Evolutionary conservation across 2,329 filamentous ascomycete species (phyloP).

Genomic region (Gliomastix tumulicola): DNA sequence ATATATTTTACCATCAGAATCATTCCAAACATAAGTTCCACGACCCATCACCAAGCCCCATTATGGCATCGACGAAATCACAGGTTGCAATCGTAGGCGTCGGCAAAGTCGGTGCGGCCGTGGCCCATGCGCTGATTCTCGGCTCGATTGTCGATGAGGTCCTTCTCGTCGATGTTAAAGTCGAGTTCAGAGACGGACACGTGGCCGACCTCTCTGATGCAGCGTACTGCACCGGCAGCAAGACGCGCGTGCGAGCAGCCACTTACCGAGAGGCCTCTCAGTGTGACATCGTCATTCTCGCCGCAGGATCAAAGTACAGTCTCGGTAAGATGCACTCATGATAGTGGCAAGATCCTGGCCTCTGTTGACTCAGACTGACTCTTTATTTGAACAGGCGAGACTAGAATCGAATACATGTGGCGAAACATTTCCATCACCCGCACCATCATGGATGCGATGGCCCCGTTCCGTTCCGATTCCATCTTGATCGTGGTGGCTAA

Average conservation of each 20-base stretch:
- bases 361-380: not conserved
- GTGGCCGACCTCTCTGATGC: conserved; percentile 45
- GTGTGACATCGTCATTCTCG: conserved; percentile 47
- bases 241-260: conserved; percentile 34
- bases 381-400: conserved; percentile 8
- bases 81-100: conserved; percentile 42
- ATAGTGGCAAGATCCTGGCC: too few relatives aligned
- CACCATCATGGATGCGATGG: conserved; percentile 38
- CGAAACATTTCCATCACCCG: conserved; percentile 40
- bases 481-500: conserved; percentile 46
- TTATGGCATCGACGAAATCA: too few relatives aligned
- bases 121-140: conserved; percentile 43
- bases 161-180: conserved; percentile 45
- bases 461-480: conserved; percentile 35
- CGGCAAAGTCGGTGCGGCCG: conserved; percentile 41
- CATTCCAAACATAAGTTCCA: too few relatives aligned
- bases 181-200: conserved; percentile 35
- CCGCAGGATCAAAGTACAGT: conserved; percentile 42
- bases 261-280: conserved; percentile 40
- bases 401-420: conserved; percentile 14
- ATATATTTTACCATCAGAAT: too few relatives aligned
- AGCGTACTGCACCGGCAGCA: conserved; percentile 32
- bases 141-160: conserved; percentile 41
- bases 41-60: too few relatives aligned
- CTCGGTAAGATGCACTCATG: conserved; percentile 14